phyloP scores from a whole-genome alignment of 306 rosid species.

The Castanea crenata region DNA sequence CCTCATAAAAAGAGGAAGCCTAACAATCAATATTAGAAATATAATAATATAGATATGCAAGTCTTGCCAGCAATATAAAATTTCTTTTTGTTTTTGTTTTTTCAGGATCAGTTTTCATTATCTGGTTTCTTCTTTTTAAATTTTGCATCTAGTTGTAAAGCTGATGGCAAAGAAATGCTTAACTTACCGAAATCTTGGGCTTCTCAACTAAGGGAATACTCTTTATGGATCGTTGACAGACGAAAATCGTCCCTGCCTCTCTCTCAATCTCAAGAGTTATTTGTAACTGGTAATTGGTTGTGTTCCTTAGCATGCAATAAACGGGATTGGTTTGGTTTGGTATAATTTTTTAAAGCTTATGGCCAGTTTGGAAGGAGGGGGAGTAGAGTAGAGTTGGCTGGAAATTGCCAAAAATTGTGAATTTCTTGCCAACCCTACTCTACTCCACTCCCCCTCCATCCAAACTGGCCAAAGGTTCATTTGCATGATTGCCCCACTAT shows the following conservation, averaged over 20 bases:
- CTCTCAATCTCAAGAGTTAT: constrained; percentile 55
- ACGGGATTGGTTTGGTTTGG: constrained; percentile 11
- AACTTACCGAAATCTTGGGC: constrained; percentile 56
- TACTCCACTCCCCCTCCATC: no score
- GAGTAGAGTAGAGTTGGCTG: no score
- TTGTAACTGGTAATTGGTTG: constrained; percentile 56
- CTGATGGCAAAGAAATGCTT: constrained; percentile 36
- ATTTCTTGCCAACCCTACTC: no score
- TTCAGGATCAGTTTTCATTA: constrained; percentile 62
- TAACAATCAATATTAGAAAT: background rate
- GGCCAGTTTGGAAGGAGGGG: no score
- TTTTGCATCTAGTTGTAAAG: constrained; percentile 35
- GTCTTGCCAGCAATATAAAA: constrained; percentile 23
- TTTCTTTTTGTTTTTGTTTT: constrained; percentile 29
- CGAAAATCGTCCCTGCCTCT: constrained; percentile 58
- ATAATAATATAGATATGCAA: background rate
- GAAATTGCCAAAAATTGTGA: no score
- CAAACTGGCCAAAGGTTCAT: background rate
- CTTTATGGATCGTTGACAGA: constrained; percentile 57
- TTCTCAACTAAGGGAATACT: constrained; percentile 58
- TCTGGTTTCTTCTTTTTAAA: constrained; percentile 49
- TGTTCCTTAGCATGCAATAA: constrained; percentile 14
- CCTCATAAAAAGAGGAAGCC: background rate
- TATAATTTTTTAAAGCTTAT: constrained; percentile 19
- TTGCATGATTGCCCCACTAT: constrained; percentile 16